Conservation (phyloP, 768 basidiomycete genomes). For the Russula earlei region DNA sequence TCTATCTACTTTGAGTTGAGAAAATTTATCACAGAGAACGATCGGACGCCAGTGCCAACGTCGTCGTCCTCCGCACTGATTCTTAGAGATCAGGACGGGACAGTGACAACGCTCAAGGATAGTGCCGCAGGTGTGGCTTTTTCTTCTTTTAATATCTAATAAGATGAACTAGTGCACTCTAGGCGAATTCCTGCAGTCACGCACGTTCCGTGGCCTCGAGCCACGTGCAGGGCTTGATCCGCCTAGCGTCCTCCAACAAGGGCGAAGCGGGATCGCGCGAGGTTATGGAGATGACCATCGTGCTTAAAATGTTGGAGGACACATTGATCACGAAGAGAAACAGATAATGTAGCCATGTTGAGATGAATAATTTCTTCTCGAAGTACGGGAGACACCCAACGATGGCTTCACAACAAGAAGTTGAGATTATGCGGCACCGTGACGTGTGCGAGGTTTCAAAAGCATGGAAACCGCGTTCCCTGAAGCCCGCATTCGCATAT, state of each 20-base stretch:
- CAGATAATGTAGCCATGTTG: neutral
- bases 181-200: conserved; percentile 64
- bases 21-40: conserved; percentile 1
- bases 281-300: conserved; percentile 59
- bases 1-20: neutral
- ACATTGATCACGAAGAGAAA: neutral
- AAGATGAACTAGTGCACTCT: too few species aligned
- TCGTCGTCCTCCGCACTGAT: conserved; percentile 34
- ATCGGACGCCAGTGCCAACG: conserved; percentile 15
- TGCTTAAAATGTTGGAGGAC: neutral
- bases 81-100: conserved; percentile 53
- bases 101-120: conserved; percentile 45
- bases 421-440: too few species aligned
- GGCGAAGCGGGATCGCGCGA: conserved; percentile 79
- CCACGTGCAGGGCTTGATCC: conserved; percentile 64
- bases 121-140: conserved; percentile 60
- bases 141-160: too few species aligned
- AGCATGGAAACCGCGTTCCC: too few species aligned
- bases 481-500: neutral
- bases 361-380: neutral
- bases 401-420: too few species aligned
- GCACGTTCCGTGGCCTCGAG: conserved; percentile 79
- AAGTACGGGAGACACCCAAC: too few species aligned
- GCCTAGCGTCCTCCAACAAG: conserved; percentile 79
- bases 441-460: too few species aligned